Percentiles rank a stretch among this genome's conserved stretches.
These are phyloP conservation scores for Fraxinus pennsylvanica DNA, from an alignment of 257 asterid species.

Conservation along the genomic window DNA sequence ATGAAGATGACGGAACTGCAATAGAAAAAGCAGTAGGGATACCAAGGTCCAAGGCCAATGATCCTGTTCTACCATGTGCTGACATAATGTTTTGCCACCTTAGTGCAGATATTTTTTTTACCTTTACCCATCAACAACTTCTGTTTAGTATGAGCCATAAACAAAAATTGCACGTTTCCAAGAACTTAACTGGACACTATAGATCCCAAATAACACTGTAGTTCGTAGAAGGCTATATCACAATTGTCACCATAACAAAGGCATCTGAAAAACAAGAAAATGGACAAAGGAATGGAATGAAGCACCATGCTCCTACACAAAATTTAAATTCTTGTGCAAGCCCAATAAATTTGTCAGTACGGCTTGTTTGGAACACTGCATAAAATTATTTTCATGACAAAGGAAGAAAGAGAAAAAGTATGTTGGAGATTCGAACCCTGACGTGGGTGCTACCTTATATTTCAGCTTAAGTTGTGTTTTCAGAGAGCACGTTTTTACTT, in stretches of 20 bases:
- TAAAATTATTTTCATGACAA: too few species aligned
- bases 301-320: too few species aligned
- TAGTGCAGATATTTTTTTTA: background rate
- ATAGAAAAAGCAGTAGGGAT: slow-evolving; percentile 4
- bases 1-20: slow-evolving; percentile 22
- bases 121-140: background rate
- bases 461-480: too few species aligned
- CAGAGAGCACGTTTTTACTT: too few species aligned
- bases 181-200: background rate
- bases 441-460: too few species aligned
- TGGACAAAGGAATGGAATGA: too few species aligned
- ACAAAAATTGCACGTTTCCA: background rate
- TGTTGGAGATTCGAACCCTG: too few species aligned
- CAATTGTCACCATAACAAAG: background rate
- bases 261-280: background rate
- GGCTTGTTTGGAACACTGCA: too few species aligned
- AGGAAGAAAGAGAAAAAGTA: too few species aligned
- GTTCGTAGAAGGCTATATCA: background rate
- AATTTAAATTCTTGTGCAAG: too few species aligned
- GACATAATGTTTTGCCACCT: background rate
- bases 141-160: background rate
- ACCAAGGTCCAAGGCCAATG: background rate
- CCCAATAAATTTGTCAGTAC: too few species aligned
- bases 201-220: background rate
- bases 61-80: background rate